A percentile compares a stretch with the other conserved stretches of the same genome.
phyloP scores from a whole-genome alignment of 129 eudicot species.

The Gnaphalium uliginosum region DNA sequence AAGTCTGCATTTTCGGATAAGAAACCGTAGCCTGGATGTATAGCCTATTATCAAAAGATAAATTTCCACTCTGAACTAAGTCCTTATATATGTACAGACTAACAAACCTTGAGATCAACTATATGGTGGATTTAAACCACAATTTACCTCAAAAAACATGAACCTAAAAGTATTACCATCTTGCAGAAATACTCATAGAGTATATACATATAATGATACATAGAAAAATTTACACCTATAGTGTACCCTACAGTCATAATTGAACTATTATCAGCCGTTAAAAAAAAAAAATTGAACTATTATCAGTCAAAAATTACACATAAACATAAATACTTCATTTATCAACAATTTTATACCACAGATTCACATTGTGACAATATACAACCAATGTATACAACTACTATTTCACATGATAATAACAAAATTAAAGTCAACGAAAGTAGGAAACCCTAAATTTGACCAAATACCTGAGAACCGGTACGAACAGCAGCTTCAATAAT shows the following conservation, averaged over 20 bases:
- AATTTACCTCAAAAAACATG: not conserved
- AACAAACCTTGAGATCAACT: not conserved
- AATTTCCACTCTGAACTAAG: conserved; percentile 41
- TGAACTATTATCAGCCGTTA: conserved; percentile 7
- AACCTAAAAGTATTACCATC: not conserved
- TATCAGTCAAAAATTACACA: conserved; percentile 8
- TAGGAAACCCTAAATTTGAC: not conserved
- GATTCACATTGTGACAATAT: not conserved
- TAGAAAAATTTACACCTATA: not conserved
- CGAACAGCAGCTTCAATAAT: conserved; percentile 72
- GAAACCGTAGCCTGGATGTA: conserved; percentile 99
- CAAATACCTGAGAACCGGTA: conserved; percentile 84
- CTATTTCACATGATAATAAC: not conserved
- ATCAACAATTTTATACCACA: not conserved
- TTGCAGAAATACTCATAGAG: not conserved
- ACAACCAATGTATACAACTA: not conserved
- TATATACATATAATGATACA: not conserved
- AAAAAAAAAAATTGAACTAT: conserved; percentile 7
- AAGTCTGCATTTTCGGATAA: conserved; percentile 93
- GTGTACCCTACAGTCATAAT: conserved; percentile 8
- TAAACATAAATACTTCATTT: conserved; percentile 10
- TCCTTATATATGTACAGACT: conserved; percentile 29
- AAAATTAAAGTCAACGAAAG: not conserved
- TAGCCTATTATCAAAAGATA: conserved; percentile 73
- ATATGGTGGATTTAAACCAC: not conserved